Evolutionary conservation across 345 rosid genomes (phyloP), one percentile per base, ranked within the genome.

Genomic region (Sonneratia alba): DNA sequence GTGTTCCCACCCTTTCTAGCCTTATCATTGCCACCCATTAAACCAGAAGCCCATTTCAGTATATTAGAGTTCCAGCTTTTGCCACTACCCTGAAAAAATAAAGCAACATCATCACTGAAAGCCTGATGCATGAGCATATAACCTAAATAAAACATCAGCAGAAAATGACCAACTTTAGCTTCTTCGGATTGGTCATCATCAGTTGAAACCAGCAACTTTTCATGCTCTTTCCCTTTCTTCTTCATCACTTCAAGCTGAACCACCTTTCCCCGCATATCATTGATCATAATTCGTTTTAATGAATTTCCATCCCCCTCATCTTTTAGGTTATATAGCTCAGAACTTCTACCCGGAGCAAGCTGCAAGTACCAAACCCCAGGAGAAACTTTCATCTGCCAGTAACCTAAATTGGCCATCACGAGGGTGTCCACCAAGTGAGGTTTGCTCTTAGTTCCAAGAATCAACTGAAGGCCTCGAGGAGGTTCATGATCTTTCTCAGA

Each of bases 361-460:
- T 95, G 99, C 73, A 92, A 84, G 75, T 90, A 89, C 98, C 97
- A 95, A 75, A 95, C 92, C 69, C 99, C 99, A 73, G 99, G 98
- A 73, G 96, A 95, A 70, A 88, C 99, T 85, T 95, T 95, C 99
- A 92, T 95, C 82, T 95, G 99, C 99, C 98, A 95, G 80, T 92
- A 95, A 38, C 99, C 99, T 81, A 95, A 84, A 82, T 95, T 95
- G 80, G 97, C 99, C 99, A 96, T 96, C 77, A 96, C 99, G 82
- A 89, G 81, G 68, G 98, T 96, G 79, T 96, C 99, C 62, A 96
- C 99, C 85, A 92, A 81, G 78, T 96, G 99, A 40, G 97, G 97
- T 42, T 70, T 79, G 83, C 83, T 87, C 80, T 91, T 88, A 48
- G 98, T 92, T 84, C 99, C 99, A 75, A 96, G 94, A 85, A 96